phyloP scores from a whole-genome alignment of 2,329 filamentous ascomycete genomes.

The Trichoderma sp. region DNA sequence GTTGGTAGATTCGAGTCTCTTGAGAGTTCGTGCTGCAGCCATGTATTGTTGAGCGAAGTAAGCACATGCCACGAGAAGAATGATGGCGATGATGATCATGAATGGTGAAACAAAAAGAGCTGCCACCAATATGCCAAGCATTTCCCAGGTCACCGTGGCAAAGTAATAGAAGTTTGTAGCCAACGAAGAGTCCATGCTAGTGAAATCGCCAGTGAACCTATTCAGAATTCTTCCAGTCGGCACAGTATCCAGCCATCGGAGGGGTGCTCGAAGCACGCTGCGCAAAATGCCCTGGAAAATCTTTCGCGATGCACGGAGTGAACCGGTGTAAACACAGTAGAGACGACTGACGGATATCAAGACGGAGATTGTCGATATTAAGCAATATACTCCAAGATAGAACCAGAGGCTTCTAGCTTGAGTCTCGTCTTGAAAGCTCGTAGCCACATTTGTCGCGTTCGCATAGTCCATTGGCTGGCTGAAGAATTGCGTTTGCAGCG shows the following conservation, averaged over 20 bases:
- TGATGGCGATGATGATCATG: conserved; percentile 8
- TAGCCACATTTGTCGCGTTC: background rate
- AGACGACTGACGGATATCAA: conserved; percentile 6
- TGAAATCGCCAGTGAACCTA: conserved; percentile 7
- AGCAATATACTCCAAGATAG: conserved; percentile 10
- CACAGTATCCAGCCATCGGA: conserved; percentile 10
- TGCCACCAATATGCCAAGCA: conserved; percentile 3
- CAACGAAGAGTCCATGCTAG: conserved; percentile 11
- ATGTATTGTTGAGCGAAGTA: conserved; percentile 6
- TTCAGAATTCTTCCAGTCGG: conserved; percentile 10
- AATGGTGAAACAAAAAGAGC: conserved; percentile 7
- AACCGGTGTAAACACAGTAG: conserved; percentile 3
- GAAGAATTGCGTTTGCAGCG: background rate
- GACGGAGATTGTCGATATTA: background rate
- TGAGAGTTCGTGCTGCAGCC: conserved; percentile 11
- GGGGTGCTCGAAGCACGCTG: conserved; percentile 12
- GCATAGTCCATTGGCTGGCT: background rate
- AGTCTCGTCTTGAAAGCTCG: background rate
- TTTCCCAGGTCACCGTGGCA: conserved; percentile 1
- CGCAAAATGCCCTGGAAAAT: conserved; percentile 11
- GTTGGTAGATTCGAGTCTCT: conserved; percentile 10
- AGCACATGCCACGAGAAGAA: background rate
- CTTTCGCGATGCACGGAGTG: conserved; percentile 2
- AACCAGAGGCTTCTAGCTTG: background rate
- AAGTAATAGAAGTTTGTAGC: conserved; percentile 8